Evolutionary conservation across 768 basidiomycete genomes (phyloP), one percentile per base, ranked within the genome.

Genomic region (Boletellus sp.): DNA sequence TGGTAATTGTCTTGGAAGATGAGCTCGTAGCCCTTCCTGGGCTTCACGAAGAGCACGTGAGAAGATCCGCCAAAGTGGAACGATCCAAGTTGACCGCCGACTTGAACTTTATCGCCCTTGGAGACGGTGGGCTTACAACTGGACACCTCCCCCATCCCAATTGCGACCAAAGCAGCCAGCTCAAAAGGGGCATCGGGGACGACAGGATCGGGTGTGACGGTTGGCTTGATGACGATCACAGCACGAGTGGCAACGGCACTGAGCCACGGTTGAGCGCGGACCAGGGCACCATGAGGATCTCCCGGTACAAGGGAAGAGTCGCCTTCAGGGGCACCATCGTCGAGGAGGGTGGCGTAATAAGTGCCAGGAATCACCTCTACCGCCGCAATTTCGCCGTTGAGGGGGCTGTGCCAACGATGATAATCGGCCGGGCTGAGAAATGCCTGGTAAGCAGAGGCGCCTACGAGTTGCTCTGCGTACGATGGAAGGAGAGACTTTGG

Each of bases 61-160:
- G 77, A 71, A 31, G 78, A 83, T 6, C 81, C 82, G 9, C 80
- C 82, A 66, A 80, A 83, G 60, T 82, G 82, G 75, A 85, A 80
- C 74, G 70, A 75, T 52, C 80, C 83, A 0, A 80, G 52, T 60
- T 81, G 58, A 31, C 80, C 75, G 9, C 83, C 83, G 53, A 74
- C 74, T 42, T 58, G 63, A 11, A 84, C 71, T 19, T 50, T 80
- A 57, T 0, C 76, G 76, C 10, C 56, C 67, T 54, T 70, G 17
- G 2, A 64, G n/a, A 81, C 79, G 1, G 73, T 77, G 22, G 73
- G 60, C 45, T 79, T 71, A 55, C 78, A 79, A 13, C 79, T 81
- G 13, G 80, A 83, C 9, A 84, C 79, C 65, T 85, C 83, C 0
- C 69, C 70, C 82, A 85, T 83, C 0, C 83, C 84, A 12, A 84